Percentiles rank a stretch among this genome's conserved stretches.
Conservation (phyloP, 2,329 filamentous ascomycete genomes). For the Colletotrichum musae region DNA sequence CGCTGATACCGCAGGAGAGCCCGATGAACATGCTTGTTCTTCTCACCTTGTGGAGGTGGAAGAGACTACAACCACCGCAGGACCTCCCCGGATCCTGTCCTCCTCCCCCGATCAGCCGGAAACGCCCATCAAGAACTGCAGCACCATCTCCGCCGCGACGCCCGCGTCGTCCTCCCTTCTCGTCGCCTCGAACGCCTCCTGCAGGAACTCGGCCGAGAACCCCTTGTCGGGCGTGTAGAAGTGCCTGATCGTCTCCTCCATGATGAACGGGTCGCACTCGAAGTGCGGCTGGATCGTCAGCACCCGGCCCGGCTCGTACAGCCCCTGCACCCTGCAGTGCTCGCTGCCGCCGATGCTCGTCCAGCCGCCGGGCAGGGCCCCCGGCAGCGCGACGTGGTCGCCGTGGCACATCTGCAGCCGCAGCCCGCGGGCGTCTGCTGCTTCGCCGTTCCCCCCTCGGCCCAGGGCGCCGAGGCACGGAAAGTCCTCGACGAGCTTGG, state of each 20-base stretch:
- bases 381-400: constrained; percentile 51
- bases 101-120: background rate
- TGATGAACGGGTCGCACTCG: constrained; percentile 59
- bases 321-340: constrained; percentile 58
- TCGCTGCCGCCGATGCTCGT: constrained; percentile 58
- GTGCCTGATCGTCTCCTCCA: constrained; percentile 48
- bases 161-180: constrained; percentile 20
- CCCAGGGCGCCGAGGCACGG: constrained; percentile 49
- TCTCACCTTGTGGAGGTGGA: background rate
- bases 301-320: constrained; percentile 56
- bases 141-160: constrained; percentile 23
- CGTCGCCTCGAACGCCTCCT: constrained; percentile 22
- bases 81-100: too few relatives aligned
- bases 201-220: constrained; percentile 13
- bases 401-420: constrained; percentile 65
- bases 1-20: too few relatives aligned
- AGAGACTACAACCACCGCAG: background rate
- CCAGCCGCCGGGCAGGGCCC: constrained; percentile 53
- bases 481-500: constrained; percentile 57
- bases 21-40: too few relatives aligned
- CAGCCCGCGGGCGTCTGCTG: constrained; percentile 27
- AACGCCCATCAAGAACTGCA: constrained; percentile 17
- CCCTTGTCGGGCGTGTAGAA: constrained; percentile 32
- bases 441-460: background rate
- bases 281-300: constrained; percentile 65